Base-by-base conservation (phyloP, 345 rosid genomes). In the Eucalyptus viminalis region DNA sequence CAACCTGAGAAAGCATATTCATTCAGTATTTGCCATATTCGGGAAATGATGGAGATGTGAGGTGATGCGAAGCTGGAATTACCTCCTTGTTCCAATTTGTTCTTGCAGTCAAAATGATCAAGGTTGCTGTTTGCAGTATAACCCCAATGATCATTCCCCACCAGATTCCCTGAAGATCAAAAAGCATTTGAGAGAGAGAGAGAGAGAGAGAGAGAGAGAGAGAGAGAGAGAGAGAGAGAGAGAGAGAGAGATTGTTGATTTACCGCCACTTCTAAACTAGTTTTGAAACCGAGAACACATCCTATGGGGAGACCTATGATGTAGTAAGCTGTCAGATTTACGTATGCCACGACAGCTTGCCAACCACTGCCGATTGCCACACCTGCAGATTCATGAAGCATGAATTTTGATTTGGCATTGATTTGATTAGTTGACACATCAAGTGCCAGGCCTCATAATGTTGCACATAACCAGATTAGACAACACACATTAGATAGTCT, bases 281-380 rank as follows among this genome's bases (percentile, higher is more conserved):
- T 94, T 92, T 96, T 96, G 94, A 97, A 96, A 88, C 95, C 99
- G 89, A 97, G 99, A 27, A 95, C 92, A 91, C 97, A 95, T 58
- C 98, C 99, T 88, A 96, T 94, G 34, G 99, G 99, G 51, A 96
- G 99, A 88, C 99, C 99, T 86, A 97, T 94, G 29, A 96, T 58
- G 90, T 97, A 97, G 89, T 96, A 97, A 43, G 96, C 93, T 9
- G 95, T 89, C 40, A 97, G 86, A 83, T 96, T 97, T 40, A 97
- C 95, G 90, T 96, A 97, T 15, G 99, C 99, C 88, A 97, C 99
- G 40, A 96, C 92, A 31, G 94, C 94, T 94, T 97, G 97, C 99
- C 99, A 96, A 15, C 99, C 98, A 89, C 98, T 96, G 25, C 99
- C 99, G 86, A 97, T 96, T 25, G 99, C 99, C 88, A 97, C 99